Base-by-base conservation (phyloP, 805 yeast genomes). In the Saturnispora dispora region DNA sequence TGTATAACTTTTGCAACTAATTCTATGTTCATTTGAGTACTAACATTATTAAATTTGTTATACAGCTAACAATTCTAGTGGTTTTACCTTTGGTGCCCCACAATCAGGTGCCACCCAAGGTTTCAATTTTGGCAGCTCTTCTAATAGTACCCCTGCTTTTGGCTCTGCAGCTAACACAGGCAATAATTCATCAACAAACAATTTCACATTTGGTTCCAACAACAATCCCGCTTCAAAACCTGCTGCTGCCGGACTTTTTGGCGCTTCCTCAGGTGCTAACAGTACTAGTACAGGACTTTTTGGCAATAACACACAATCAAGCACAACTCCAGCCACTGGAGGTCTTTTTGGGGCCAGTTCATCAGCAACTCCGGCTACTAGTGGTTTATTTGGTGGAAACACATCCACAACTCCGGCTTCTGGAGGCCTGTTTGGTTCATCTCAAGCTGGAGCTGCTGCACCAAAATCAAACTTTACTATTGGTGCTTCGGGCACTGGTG, bases 381-480 rank as follows among this genome's bases (percentile, higher is more conserved):
- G 35, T 36, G 42, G 47, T 20, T 6, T 53, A 10, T 54, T 52
- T 45, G 52, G 53, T 27, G 25, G 23, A 27, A 30, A 17, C 22
- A 9, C 53, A 20, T 18, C 51, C 4, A 36, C 52, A 28, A 27
- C 50, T 23, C 27, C 47, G n/a, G 20, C 52, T 30, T 45, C 54
- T 33, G 46, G 44, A n/a, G 27, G 27, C 1, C 28, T 20, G 20
- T 37, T 35, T 18, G 37, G 46, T 18, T 15, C 45, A 37, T 39
- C 51, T 36, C 36, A 39, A 18, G 43, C 49, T 27, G 25, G 23
- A 10, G 18, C 48, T 9, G 53, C 49, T 27, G 53, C 52, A 22
- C 54, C 63, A n/a, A 17, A 61, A 9, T 52, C 59, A n/a, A 45
- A 58, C 15, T 59, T 61, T 43, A 42, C 45, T 6, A 28, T 45